Percentiles rank a stretch among this genome's conserved stretches.
These are phyloP conservation scores for Quercus gilva DNA, from an alignment of 306 rosid species.

Conservation along the genomic window DNA sequence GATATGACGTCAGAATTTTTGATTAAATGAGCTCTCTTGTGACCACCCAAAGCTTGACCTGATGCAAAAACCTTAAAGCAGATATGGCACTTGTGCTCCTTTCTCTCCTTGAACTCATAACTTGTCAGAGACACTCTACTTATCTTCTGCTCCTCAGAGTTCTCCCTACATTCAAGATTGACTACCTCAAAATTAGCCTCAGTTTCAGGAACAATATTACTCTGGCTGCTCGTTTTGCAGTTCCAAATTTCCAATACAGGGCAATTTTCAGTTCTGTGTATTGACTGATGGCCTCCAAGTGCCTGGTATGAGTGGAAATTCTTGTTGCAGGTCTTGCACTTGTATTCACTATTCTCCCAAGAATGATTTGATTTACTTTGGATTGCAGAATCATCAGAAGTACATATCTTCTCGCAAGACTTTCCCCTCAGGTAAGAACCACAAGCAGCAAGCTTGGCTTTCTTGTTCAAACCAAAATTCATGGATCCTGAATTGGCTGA, in stretches of 20 bases:
- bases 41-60: constrained; percentile 59
- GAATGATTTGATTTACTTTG: neutral
- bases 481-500: constrained; percentile 3
- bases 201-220: neutral
- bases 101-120: constrained; percentile 10
- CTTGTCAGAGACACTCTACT: constrained; percentile 2
- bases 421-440: neutral
- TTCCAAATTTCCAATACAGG: neutral
- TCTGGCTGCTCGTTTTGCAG: neutral
- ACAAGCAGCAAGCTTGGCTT: constrained; percentile 13
- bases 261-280: constrained; percentile 19
- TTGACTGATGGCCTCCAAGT: constrained; percentile 40
- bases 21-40: constrained; percentile 41
- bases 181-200: constrained; percentile 2
- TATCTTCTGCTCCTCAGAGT: constrained; percentile 11
- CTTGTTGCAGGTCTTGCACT: constrained; percentile 38
- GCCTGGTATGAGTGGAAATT: constrained; percentile 32
- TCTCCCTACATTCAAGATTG: constrained; percentile 3
- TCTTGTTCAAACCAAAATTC: constrained; percentile 12
- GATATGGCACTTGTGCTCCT: constrained; percentile 27
- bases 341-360: constrained; percentile 19
- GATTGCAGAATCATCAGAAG: constrained; percentile 12
- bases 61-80: constrained; percentile 54
- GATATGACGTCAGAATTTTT: constrained; percentile 16
- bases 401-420: neutral